A percentile compares a stretch with the other conserved stretches of the same genome.
Evolutionary conservation across 2,329 filamentous ascomycete species (phyloP).

Genomic region (Trichoderma arundinaceum): DNA sequence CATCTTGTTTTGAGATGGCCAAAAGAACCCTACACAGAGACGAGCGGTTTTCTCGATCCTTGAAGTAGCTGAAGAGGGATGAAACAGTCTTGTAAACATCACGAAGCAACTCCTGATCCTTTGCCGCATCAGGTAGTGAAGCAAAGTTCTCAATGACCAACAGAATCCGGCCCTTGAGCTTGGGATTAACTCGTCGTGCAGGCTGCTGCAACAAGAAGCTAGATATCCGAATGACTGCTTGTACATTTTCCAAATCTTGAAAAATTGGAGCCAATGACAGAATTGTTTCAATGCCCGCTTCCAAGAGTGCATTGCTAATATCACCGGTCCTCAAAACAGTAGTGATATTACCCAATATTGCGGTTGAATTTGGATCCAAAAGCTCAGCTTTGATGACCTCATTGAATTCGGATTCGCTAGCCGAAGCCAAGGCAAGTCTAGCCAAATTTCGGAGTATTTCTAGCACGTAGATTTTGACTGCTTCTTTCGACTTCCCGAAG

Average conservation of each 20-base stretch:
- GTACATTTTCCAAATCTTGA: slow-evolving; percentile 69
- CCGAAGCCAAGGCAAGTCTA: slow-evolving; percentile 61
- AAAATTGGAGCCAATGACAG: slow-evolving; percentile 77
- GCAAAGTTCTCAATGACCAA: slow-evolving; percentile 83
- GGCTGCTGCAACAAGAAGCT: slow-evolving; percentile 84
- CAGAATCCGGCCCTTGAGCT: slow-evolving; percentile 80
- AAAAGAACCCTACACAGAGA: slow-evolving; percentile 74
- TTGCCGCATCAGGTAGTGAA: slow-evolving; percentile 58
- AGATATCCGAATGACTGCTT: slow-evolving; percentile 79
- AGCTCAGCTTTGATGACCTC: slow-evolving; percentile 62
- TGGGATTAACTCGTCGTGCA: slow-evolving; percentile 79
- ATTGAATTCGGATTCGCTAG: slow-evolving; percentile 61
- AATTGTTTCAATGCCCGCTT: slow-evolving; percentile 78
- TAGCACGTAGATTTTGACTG: slow-evolving; percentile 83
- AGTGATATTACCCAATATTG: slow-evolving; percentile 71
- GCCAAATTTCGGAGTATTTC: slow-evolving; percentile 75
- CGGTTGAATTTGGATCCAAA: slow-evolving; percentile 61
- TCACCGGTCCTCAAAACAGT: slow-evolving; percentile 65
- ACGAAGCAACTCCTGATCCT: slow-evolving; percentile 57
- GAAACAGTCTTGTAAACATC: slow-evolving; percentile 76
- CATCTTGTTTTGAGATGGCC: slow-evolving; percentile 70
- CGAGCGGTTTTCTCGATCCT: slow-evolving; percentile 76
- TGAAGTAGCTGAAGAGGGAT: slow-evolving; percentile 88
- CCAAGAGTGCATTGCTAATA: slow-evolving; percentile 74
- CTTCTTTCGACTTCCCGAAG: slow-evolving; percentile 77